Evolutionary conservation across 495 filamentous ascomycete genomes (phyloP).

Genomic region (Xylaria telfairii): DNA sequence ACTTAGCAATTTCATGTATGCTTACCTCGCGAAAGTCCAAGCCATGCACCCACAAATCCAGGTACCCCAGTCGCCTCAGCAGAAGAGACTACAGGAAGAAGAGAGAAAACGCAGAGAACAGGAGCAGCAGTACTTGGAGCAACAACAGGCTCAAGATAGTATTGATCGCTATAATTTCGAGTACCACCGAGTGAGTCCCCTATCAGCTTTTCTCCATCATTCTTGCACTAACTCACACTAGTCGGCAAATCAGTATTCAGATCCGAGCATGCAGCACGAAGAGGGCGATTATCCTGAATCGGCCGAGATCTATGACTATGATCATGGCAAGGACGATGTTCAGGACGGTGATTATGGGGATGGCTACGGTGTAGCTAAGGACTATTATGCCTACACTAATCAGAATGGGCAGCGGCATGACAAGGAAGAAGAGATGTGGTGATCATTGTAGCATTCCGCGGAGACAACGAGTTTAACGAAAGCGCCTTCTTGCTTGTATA

Average conservation of each 20-base stretch:
- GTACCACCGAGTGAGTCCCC: conserved; percentile 56
- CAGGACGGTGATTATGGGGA: conserved; percentile 37
- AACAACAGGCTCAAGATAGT: conserved; percentile 55
- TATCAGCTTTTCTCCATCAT: neutral
- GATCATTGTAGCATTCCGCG: conserved; percentile 23
- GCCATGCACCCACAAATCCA: conserved; percentile 95
- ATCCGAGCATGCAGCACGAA: conserved; percentile 46
- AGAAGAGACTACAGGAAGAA: conserved; percentile 66
- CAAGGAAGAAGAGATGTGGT: conserved; percentile 42
- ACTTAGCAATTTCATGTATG: conserved; percentile 99
- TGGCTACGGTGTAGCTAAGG: conserved; percentile 34
- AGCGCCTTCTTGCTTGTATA: conserved; percentile 30
- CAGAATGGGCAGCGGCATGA: conserved; percentile 32
- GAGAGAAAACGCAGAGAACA: conserved; percentile 67
- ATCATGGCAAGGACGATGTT: conserved; percentile 42
- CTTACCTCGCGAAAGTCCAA: conserved; percentile 97
- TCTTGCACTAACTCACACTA: conserved; percentile 34
- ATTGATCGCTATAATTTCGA: conserved; percentile 56
- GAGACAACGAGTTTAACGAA: conserved; percentile 25
- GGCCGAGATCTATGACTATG: conserved; percentile 56
- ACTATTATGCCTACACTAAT: conserved; percentile 41
- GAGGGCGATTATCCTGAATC: conserved; percentile 53
- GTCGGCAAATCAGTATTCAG: conserved; percentile 52
- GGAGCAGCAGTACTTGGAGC: conserved; percentile 57
- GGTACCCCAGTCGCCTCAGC: conserved; percentile 70